Base-by-base conservation (phyloP, 345 rosid genomes). In the Chamaenerion angustifolium region DNA sequence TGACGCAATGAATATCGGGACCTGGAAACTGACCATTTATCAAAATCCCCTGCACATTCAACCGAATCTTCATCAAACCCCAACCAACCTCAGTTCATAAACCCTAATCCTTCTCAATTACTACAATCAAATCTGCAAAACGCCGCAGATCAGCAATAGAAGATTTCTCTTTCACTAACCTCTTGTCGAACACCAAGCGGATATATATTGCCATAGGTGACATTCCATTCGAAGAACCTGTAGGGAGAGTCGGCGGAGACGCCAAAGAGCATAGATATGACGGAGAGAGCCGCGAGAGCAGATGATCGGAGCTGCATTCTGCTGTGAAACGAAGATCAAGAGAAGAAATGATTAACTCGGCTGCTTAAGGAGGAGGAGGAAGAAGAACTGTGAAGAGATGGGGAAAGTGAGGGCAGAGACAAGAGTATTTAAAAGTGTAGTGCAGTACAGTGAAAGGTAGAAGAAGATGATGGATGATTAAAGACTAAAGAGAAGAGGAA, bases 11-110 rank as follows among this genome's bases (percentile, higher is more conserved):
- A 16, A 74, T 65, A 11, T 74, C 74, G 9, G 79, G 79, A 44
- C 79, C 79, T 17, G 79, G 79, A 47, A 74, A 74, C 64, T 71
- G 76, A 42, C 79, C 76, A 56, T 74, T 74, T 41, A 74, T 74
- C 66, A 74, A 52, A 25, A 74, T 74, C 16, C 79, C 79, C 79
- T 74, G 73, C 66, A n/a, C n/a, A 52, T 16, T 23, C 5, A 47
- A 17, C 12, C 16, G 4, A 3, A 49, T 27, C 53, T 41, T 6
- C 27, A 18, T 44, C 3, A 14, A 11, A 48, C 12, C 3, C 31
- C 25, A 21, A 21, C 25, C 25, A 21, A 21, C 9, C n/a, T n/a
- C n/a, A 19, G 1, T 40, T 15, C 12, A 8, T 17, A 18, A 42
- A 41, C 23, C 21, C 12, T 2, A 42, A 54, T 8, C 25, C 25